Base-by-base conservation (phyloP, 31 red algal genomes). In the Odonthalia washingtoniensis region DNA sequence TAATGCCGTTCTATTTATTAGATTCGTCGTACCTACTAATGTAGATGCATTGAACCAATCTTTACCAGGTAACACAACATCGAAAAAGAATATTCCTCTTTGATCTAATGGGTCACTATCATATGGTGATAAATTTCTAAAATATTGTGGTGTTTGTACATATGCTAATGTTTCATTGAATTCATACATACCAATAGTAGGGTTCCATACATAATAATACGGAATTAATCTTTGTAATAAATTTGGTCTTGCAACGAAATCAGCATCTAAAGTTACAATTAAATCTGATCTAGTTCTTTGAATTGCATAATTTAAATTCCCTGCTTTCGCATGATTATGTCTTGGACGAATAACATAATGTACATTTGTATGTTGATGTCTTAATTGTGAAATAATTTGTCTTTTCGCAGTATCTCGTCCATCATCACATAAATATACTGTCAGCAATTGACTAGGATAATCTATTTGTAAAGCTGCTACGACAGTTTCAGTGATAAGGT, bases 41-140 rank as follows among this genome's bases (percentile, higher is more conserved):
- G 90, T 93, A 2, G 90, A 93, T 2, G 83, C 74, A 60, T 93
- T 93, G 70, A 93, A 87, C 83, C 84, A 93, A 46, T 93, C 90
- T 70, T 93, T 93, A 0, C 90, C 90, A 30, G 90, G 82, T 28
- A 87, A 46, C 37, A 93, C 82, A 38, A 93, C 70, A 32, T 87
- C 84, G 70, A 74, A 73, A 38, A 93, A 93, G 37, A 87, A 85
- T n/a, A 76, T 83, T 2, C 63, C 69, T 34, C 90, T 64, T 75
- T 93, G 90, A 68, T 93, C 90, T 39, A 87, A 44, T 40, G 83
- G 83, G 57, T 93, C 90, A 74, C 78, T 93, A 37, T 93, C 90
- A 66, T 93, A 93, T 2, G 90, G 83, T 31, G 83, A 87, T 1
- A 87, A 39, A 46, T 93, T 93, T 32, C 90, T 61, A 83, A 93